Percentiles rank a stretch among this genome's conserved stretches.
phyloP scores from a whole-genome alignment of 331 rosid genomes.

The Quercus phellos region DNA sequence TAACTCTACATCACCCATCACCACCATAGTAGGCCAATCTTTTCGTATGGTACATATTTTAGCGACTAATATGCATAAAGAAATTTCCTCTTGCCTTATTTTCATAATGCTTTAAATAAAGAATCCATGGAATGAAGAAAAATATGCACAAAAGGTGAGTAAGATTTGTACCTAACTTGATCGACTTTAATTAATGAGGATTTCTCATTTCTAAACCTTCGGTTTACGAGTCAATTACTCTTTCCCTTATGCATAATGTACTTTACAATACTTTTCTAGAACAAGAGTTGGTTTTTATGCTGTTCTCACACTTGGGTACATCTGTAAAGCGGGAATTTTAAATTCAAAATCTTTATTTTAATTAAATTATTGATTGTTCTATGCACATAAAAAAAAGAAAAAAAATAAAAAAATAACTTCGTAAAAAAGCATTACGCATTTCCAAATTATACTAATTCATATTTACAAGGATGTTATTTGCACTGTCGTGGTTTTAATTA shows the following conservation, averaged over 20 bases:
- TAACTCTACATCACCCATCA: too few relatives aligned
- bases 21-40: too few relatives aligned
- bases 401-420: neutral
- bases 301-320: neutral
- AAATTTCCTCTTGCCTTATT: neutral
- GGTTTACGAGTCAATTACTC: constrained; percentile 1
- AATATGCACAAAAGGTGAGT: constrained; percentile 2
- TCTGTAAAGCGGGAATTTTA: constrained; percentile 7
- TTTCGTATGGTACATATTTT: too few relatives aligned
- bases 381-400: neutral
- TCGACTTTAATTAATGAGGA: neutral
- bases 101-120: neutral
- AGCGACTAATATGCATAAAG: neutral
- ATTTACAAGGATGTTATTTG: too few relatives aligned
- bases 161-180: constrained; percentile 4
- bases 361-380: neutral
- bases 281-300: neutral
- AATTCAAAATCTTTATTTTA: neutral
- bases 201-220: neutral
- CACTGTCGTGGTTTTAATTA: too few relatives aligned
- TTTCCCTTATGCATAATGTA: neutral
- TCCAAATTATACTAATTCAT: neutral
- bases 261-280: neutral
- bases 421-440: neutral
- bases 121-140: constrained; percentile 7